Percentiles rank a stretch among this genome's conserved stretches.
Conservation (phyloP, 441 rosid genomes). For the Erodium texanum region DNA sequence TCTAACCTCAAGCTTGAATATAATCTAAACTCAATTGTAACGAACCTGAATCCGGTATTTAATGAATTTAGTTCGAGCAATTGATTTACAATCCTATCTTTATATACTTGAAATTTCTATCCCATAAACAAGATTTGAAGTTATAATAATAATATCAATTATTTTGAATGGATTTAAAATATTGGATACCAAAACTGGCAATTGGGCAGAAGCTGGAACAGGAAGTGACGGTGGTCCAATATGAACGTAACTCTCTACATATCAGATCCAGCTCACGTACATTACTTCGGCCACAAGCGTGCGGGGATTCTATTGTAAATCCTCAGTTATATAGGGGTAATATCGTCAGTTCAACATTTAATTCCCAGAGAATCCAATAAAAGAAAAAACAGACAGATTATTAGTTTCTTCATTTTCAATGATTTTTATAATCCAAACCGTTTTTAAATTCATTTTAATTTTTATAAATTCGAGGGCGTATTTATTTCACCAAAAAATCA, state of each 20-base stretch:
- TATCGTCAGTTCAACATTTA: slow-evolving; percentile 13
- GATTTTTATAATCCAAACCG: neutral
- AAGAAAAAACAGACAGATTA: neutral
- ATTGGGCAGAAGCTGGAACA: no score
- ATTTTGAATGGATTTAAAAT: no score
- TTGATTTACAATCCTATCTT: no score
- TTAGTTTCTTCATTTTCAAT: neutral
- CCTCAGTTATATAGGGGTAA: slow-evolving; percentile 13
- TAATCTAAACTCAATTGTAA: no score
- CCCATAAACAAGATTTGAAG: no score
- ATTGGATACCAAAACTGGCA: no score
- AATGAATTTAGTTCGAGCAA: no score
- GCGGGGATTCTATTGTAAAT: neutral
- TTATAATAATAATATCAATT: no score
- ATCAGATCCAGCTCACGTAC: slow-evolving; percentile 37
- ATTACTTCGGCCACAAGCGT: neutral
- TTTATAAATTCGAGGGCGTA: slow-evolving; percentile 1
- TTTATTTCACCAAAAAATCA: slow-evolving; percentile 8
- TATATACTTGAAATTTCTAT: no score
- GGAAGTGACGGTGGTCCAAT: no score
- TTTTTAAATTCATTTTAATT: neutral
- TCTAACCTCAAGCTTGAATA: no score
- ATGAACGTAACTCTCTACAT: slow-evolving; percentile 9
- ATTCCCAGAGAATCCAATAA: neutral
- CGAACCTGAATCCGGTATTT: no score